Evolutionary conservation across 306 rosid species (phyloP), one percentile per base, ranked within the genome.

Genomic region (Ammopiptanthus mongolicus): DNA sequence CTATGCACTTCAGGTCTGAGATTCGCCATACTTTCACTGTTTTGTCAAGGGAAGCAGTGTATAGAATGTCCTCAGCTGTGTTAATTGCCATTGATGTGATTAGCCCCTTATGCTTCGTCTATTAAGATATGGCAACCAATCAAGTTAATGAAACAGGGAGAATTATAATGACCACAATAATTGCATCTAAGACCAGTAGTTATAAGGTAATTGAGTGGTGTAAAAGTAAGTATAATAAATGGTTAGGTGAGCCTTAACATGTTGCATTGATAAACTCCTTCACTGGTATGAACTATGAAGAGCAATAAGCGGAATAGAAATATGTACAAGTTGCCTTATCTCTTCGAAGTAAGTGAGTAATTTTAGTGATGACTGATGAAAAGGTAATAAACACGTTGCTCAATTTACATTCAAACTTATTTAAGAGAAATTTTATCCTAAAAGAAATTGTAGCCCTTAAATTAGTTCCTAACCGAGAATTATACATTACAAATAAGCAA

Each of bases 1-100:
- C 98, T 8, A 90, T 78, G 88, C 96, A 95, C 82, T 90, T 95
- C 19, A 85, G 81, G 89, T 95, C 97, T 25, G 96, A 87, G 64
- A 95, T 84, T 78, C 91, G 55, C 98, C 97, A 91, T 25, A 88
- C 87, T 69, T 91, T 95, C 3, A 95, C 91, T 29, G 96, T 91
- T 81, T 87, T 95, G 59, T 95, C 98, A 0, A 86, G 33, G 17
- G 98, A 95, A 51, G 95, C 91, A 0, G 98, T 82, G 90, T 95
- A 95, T 33, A 95, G 53, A 56, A 95, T 84, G 84, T 90, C 96
- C 61, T 90, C 91, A 14, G 88, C 85, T 10, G 78, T 84, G 80
- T 86, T 88, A 6, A 88, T 79, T 23, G 97, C 98, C 66, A 95
- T 75, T n/a, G 98, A 87, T 34, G 98, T 90, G 31, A 95, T 87